phyloP scores from a whole-genome alignment of 176 grass and related monocot genomes.

The barley (Hordeum vulgare) region DNA sequence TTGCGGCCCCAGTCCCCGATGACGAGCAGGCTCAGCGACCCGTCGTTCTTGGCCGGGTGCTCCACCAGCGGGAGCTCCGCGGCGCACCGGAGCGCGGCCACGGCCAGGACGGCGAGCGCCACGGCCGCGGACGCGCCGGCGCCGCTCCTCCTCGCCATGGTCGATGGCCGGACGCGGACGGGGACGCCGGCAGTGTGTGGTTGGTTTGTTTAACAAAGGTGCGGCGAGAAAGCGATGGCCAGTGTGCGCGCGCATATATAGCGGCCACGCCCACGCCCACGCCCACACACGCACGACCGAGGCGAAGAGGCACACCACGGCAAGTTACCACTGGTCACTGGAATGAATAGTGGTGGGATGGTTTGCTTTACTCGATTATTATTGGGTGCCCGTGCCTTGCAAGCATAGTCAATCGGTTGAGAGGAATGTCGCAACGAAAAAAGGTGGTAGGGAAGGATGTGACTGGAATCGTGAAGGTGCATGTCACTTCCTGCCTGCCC shows the following conservation, averaged over 20 bases:
- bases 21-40: slow-evolving; percentile 61
- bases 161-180: background rate
- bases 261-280: background rate
- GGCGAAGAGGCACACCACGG: background rate
- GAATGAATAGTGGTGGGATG: too few relatives aligned
- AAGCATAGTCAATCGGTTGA: background rate
- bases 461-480: background rate
- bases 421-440: background rate
- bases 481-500: background rate
- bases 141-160: slow-evolving; percentile 21
- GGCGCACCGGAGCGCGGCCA: slow-evolving; percentile 13
- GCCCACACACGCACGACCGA: background rate
- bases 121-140: background rate
- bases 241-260: background rate
- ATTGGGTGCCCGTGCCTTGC: too few relatives aligned
- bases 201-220: background rate
- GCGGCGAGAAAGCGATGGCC: background rate
- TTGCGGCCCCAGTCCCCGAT: slow-evolving; percentile 87
- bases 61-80: slow-evolving; percentile 40
- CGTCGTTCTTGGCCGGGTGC: slow-evolving; percentile 42
- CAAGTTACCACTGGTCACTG: background rate
- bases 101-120: slow-evolving; percentile 19
- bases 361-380: too few relatives aligned
- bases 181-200: background rate
- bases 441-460: background rate